Conservation (phyloP, 73 alveolate species). For the Effrenium voratum region DNA sequence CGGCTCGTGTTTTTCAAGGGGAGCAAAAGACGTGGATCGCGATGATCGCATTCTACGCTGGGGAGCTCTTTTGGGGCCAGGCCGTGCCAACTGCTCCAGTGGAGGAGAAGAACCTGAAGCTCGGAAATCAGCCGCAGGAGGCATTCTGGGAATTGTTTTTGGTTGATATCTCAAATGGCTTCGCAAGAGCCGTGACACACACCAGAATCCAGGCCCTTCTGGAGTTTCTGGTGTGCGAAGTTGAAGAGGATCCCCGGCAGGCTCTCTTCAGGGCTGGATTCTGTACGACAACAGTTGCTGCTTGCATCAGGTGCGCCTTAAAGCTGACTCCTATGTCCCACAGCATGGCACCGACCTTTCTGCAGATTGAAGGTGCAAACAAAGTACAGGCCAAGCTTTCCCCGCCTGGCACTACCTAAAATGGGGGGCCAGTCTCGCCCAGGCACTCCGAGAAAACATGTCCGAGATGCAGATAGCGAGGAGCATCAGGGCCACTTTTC, state of each 20-base stretch:
- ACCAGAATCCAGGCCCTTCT: conserved; percentile 9
- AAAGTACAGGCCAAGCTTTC: no score
- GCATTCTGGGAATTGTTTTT: background rate
- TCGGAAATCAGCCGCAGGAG: conserved; percentile 85
- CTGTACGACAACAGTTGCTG: background rate
- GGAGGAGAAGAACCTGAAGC: conserved; percentile 70
- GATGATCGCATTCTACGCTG: no score
- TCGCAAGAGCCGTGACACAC: background rate
- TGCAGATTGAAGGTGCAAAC: no score
- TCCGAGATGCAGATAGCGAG: conserved; percentile 81
- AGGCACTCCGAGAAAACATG: conserved; percentile 84
- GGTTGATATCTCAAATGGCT: no score
- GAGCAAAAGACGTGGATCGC: background rate
- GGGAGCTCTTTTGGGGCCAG: no score
- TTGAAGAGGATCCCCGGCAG: conserved; percentile 89
- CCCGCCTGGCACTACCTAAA: no score
- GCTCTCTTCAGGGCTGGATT: background rate
- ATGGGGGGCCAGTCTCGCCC: no score
- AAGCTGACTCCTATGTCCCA: conserved; percentile 65
- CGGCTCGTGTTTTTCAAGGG: background rate
- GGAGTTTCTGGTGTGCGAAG: conserved; percentile 69
- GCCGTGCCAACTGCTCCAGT: background rate
- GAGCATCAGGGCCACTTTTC: background rate
- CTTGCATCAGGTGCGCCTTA: conserved; percentile 50
- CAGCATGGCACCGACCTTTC: conserved; percentile 32